A percentile compares a stretch with the other conserved stretches of the same genome.
phyloP scores from a whole-genome alignment of 768 basidiomycete genomes.

The Pleurotus ostreatus region DNA sequence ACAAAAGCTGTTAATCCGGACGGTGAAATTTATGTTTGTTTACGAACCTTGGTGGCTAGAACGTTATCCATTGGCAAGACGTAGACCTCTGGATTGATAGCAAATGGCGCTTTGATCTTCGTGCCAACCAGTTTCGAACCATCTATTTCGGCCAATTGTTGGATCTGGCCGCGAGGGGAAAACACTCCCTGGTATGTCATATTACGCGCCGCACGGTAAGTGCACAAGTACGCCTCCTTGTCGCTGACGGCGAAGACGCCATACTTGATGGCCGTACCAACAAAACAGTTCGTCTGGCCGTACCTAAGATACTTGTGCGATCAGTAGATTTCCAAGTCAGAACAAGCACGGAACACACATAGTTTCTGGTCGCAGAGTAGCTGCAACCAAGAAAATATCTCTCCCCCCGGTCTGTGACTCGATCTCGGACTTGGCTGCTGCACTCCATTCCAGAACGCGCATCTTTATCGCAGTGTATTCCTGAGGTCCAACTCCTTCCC shows the following conservation, averaged over 20 bases:
- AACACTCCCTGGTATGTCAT: conserved; percentile 94
- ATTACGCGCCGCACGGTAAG: conserved; percentile 88
- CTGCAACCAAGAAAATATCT: conserved; percentile 91
- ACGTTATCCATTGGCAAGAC: conserved; percentile 99
- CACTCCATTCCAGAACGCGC: conserved; percentile 85
- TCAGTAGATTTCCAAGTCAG: too few relatives aligned
- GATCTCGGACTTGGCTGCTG: conserved; percentile 58
- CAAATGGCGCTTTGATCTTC: conserved; percentile 84
- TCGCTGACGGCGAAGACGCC: conserved; percentile 88
- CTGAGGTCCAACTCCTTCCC: conserved; percentile 92
- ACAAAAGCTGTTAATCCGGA: neutral
- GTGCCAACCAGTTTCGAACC: conserved; percentile 84
- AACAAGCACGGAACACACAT: conserved; percentile 52
- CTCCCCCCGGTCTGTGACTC: conserved; percentile 69
- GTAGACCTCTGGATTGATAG: conserved; percentile 81
- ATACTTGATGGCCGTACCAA: conserved; percentile 87
- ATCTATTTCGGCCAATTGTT: conserved; percentile 72
- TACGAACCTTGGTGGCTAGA: conserved; percentile 79
- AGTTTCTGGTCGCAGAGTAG: conserved; percentile 93
- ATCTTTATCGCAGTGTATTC: conserved; percentile 96
- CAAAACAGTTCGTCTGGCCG: conserved; percentile 98
- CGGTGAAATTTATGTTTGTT: neutral
- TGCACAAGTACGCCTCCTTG: conserved; percentile 85
- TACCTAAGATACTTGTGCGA: conserved; percentile 50
- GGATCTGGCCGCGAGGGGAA: conserved; percentile 63